Percentiles rank a stretch among this genome's conserved stretches.
Evolutionary conservation across 805 yeast species (phyloP).

Genomic region (Metschnikowia picachoensis): DNA sequence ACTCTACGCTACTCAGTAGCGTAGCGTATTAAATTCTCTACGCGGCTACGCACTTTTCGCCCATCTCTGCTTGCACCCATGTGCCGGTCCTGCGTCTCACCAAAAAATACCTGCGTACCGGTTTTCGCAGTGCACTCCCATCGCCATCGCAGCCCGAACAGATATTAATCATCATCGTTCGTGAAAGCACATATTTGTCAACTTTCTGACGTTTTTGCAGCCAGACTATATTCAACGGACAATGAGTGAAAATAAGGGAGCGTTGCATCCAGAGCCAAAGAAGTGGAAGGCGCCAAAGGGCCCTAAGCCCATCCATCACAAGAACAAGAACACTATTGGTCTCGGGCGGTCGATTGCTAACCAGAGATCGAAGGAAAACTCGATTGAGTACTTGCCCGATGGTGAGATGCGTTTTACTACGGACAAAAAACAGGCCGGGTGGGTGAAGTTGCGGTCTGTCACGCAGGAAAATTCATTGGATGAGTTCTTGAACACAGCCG

Average conservation of each 20-base stretch:
- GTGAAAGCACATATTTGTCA: no score
- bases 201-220: no score
- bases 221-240: not conserved
- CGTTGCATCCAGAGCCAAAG: constrained; percentile 48
- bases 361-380: constrained; percentile 65
- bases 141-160: constrained; percentile 4
- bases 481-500: constrained; percentile 93
- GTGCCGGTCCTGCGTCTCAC: not conserved
- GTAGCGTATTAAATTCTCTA: no score
- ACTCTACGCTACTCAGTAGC: no score
- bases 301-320: constrained; percentile 83
- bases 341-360: constrained; percentile 80
- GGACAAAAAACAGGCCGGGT: constrained; percentile 73
- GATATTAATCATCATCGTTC: no score
- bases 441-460: constrained; percentile 90
- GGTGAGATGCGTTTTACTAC: constrained; percentile 90
- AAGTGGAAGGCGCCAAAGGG: constrained; percentile 90
- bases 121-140: constrained; percentile 1
- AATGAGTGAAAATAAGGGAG: constrained; percentile 33
- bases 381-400: constrained; percentile 70
- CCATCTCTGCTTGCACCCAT: not conserved
- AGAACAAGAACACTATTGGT: constrained; percentile 79
- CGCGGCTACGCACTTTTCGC: no score
- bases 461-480: constrained; percentile 93
- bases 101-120: constrained; percentile 1